phyloP scores from a whole-genome alignment of 1,284 basidiomycete genomes.

The Melampsora occidentalis region DNA sequence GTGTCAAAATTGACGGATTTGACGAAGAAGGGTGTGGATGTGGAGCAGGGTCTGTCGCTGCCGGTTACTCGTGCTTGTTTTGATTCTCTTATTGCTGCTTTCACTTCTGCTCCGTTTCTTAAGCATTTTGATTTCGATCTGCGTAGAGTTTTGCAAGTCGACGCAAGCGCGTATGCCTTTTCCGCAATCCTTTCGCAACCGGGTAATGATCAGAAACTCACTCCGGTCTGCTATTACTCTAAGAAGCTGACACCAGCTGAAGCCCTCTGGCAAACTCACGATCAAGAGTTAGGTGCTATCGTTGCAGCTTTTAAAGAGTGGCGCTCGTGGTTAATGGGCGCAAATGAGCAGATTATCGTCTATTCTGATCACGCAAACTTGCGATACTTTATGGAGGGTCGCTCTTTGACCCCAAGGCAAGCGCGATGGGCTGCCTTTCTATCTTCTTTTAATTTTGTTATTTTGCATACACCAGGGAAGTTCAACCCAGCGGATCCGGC shows the following conservation, averaged over 20 bases:
- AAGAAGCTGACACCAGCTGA: background rate
- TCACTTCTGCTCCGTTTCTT: background rate
- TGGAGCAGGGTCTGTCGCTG: background rate
- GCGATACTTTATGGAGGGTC: background rate
- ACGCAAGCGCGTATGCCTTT: conserved; percentile 44
- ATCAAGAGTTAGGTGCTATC: background rate
- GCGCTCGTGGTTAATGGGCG: background rate
- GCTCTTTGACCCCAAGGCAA: background rate
- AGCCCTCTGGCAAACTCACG: background rate
- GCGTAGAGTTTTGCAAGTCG: conserved; percentile 48
- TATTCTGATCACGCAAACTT: background rate
- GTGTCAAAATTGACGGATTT: background rate
- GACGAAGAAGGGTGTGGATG: background rate
- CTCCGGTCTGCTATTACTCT: conserved; percentile 18
- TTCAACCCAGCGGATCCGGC: background rate
- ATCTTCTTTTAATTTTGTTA: background rate
- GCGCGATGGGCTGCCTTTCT: background rate
- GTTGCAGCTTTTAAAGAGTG: background rate
- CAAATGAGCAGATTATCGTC: background rate
- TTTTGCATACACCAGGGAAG: too few species aligned
- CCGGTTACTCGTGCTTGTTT: background rate
- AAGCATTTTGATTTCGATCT: background rate
- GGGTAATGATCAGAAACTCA: conserved; percentile 6
- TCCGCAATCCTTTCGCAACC: conserved; percentile 43
- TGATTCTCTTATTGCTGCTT: background rate